Base-by-base conservation (phyloP, 805 yeast genomes). In the Saccharomyces cerevisiae region DNA sequence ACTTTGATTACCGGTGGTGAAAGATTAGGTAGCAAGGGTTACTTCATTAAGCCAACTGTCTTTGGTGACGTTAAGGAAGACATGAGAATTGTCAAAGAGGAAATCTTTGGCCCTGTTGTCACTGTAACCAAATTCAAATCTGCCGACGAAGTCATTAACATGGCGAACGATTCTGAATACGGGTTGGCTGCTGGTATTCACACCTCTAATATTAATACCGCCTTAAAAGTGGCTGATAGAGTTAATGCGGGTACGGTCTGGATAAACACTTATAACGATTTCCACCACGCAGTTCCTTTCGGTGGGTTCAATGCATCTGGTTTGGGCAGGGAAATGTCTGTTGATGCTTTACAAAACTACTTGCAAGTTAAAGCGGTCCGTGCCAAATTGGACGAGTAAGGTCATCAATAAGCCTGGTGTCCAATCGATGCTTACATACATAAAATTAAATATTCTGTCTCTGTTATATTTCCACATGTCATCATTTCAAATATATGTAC, bases 271-370 rank as follows among this genome's bases (percentile, higher is more conserved):
- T 85, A 89, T 73, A 90, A 90, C 73, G 94, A 88, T 68, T 85
- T 89, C 79, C 90, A 90, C 73, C 85, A 78, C 66, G 78, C 80
- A 71, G 86, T 91, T 71, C 97, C 97, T 66, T 91, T 91, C 72
- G 97, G 97, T 64, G 97, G 97, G 48, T 87, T 78, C 77, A 89
- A 89, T 72, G 83, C 84, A 79, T 84, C 94, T 55, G 98, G 98
- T 72, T 77, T 86, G 58, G 97, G 98, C 68, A 82, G 96, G 72
- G 97, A 92, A 77, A 83, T 90, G 79, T 97, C 97, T 66, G 80
- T 79, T 57, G 91, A 89, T 60, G 96, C 95, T 55, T 73, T 92
- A 65, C 87, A 85, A 57, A 85, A 84, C 71, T 92, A 90, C 78
- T 83, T 89, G 58, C 95, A 89, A 71, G 79, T 77, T 60, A 92